Base-by-base conservation (phyloP, 371 early-diverging fungal species). In the Capniomyces stellatus region DNA sequence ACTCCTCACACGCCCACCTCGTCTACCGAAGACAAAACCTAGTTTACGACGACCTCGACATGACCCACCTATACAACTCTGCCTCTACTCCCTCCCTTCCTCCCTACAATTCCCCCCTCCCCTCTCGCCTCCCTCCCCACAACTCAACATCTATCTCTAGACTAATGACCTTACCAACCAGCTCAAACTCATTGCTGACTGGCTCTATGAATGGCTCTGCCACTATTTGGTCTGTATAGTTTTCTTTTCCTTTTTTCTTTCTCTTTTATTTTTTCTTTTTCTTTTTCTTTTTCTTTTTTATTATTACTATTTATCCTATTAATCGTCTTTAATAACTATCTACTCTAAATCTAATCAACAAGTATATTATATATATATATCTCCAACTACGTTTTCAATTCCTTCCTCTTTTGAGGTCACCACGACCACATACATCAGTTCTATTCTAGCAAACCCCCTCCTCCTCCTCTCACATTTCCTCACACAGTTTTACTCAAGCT, bases 171-270 rank as follows among this genome's bases (percentile, higher is more conserved):
- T 15, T 35, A 35, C n/a, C n/a, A n/a, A n/a, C n/a, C n/a, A 15
- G 15, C 15, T 35, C 35, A 15, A 15, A 35, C 15, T 10, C 19
- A 44, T 19, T 44, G 44, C 44, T 44, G 19, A 44, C 56, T 21
- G 66, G 61, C n/a, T 27, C 58, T 19, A 40, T 57, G 18, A 55
- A 35, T 46, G 66, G 64, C 22, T 50, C 60, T 18, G 55, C 46
- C 22, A 29, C 55, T 31, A 49, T 59, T 35, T 30, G 52, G 47
- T 61, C 55, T 54, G 21, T 48, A 47, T 31, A 25, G 29, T 40
- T 28, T 41, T n/a, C 47, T 2, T 15, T 57, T 41, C 29, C 29
- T 21, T 46, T 28, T 27, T n/a, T 46, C 12, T 29, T 28, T 22
- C 1, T 0, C 13, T 49, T 50, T 40, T 3, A 12, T 29, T 15